phyloP scores from a whole-genome alignment of 2,329 filamentous ascomycete species.

The Elsinoe necatrix region DNA sequence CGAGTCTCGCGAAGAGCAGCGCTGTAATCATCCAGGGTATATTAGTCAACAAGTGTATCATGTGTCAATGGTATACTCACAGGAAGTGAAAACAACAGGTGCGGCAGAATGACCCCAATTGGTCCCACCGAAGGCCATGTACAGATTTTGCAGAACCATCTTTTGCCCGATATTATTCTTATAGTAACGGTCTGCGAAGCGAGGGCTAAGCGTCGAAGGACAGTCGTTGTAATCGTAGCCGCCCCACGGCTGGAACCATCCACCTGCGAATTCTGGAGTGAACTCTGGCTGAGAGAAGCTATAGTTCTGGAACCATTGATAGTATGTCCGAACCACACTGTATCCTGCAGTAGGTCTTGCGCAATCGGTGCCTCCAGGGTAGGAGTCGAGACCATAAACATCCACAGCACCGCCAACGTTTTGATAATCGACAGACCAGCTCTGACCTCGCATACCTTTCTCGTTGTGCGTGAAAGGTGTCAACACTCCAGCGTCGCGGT shows the following conservation, averaged over 20 bases:
- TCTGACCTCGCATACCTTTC: slow-evolving; percentile 50
- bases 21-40: slow-evolving; percentile 56
- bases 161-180: slow-evolving; percentile 53
- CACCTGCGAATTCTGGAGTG: slow-evolving; percentile 53
- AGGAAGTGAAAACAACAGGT: slow-evolving; percentile 39
- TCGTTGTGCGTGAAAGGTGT: slow-evolving; percentile 52
- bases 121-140: slow-evolving; percentile 58
- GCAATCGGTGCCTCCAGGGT: slow-evolving; percentile 3
- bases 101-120: slow-evolving; percentile 54
- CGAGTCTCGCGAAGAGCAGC: slow-evolving; percentile 54
- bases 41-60: too few species aligned
- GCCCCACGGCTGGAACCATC: slow-evolving; percentile 54
- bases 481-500: slow-evolving; percentile 49
- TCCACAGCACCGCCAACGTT: slow-evolving; percentile 47
- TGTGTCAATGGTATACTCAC: neutral
- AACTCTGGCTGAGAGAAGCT: slow-evolving; percentile 44
- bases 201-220: slow-evolving; percentile 45
- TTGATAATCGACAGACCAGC: slow-evolving; percentile 54
- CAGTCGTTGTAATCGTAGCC: slow-evolving; percentile 43
- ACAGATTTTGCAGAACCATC: slow-evolving; percentile 52
- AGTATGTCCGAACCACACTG: slow-evolving; percentile 42
- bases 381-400: slow-evolving; percentile 17
- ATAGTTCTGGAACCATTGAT: slow-evolving; percentile 33
- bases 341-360: slow-evolving; percentile 26
- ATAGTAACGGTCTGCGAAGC: slow-evolving; percentile 58